Evolutionary conservation across 495 filamentous ascomycete species (phyloP), one percentile per base, ranked within the genome.

Genomic region (Aspergillus ostianus): DNA sequence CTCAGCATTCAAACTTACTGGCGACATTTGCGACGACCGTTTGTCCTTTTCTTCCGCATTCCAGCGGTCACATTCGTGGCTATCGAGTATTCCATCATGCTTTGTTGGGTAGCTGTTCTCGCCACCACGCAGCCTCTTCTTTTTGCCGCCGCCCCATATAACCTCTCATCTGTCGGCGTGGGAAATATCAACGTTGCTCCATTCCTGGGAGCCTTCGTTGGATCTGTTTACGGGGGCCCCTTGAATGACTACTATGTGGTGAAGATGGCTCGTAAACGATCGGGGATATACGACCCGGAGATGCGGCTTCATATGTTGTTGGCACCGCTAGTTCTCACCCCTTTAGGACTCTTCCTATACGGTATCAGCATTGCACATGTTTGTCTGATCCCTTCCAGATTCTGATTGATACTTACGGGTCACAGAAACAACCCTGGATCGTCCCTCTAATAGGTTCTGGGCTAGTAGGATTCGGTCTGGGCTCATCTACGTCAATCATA

Each of bases 111-210:
- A 17, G 64, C 62, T 7, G 64, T 74, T 48, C 59, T 74, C 27
- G 58, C 63, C 45, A 67, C 69, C 0, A 70, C 67, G 3, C 59
- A 67, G 47, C 64, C 68, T 4, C 56, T 57, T 7, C 64, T 70
- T 17, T 67, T 77, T 48, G 48, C 64, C 6, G 53, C 45, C 2
- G 55, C 66, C 1, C 71, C 72, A 3, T 77, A 77, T 53, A 69
- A 67, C 49, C 75, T 75, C 60, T 59, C 59, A n/a, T 60, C 70
- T 21, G 57, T 64, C 9, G 62, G 61, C 15, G 62, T 77, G n/a
- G 74, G 74, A 4, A 55, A 71, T 19, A 68, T 67, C 30, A 75
- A 70, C 54, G 45, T 77, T n/a, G 62, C 74, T 15, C 61, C 60
- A 1, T 67, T 74, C 51, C 61, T 75, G 17, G 72, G 73, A 3